Evolutionary conservation across 2,329 filamentous ascomycete species (phyloP).

Genomic region (Hysterium pulicare): DNA sequence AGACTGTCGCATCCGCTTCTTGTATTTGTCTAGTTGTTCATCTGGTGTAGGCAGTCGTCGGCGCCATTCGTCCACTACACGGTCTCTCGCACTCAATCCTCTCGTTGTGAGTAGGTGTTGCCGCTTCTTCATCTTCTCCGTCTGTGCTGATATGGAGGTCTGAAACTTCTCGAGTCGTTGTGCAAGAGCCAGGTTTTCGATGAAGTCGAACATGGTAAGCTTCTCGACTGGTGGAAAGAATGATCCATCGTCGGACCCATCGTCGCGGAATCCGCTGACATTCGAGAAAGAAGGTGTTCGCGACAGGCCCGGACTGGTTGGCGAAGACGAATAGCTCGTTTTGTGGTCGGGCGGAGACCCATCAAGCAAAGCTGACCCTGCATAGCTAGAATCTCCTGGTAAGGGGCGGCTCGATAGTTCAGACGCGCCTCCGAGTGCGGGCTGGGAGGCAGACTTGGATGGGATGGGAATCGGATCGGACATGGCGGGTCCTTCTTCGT

Average conservation of each 20-base stretch:
- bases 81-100: slow-evolving; percentile 75
- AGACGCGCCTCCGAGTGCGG: slow-evolving; percentile 25
- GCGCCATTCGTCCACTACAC: slow-evolving; percentile 90
- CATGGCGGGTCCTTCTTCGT: slow-evolving; percentile 30
- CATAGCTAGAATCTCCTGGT: slow-evolving; percentile 24
- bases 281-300: slow-evolving; percentile 79
- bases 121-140: slow-evolving; percentile 78
- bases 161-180: slow-evolving; percentile 91
- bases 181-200: slow-evolving; percentile 87
- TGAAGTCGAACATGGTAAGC: slow-evolving; percentile 84
- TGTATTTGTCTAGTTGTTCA: slow-evolving; percentile 88
- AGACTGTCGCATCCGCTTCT: slow-evolving; percentile 77
- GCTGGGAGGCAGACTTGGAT: slow-evolving; percentile 27
- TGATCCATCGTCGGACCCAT: slow-evolving; percentile 62
- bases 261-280: slow-evolving; percentile 80
- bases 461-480: slow-evolving; percentile 12
- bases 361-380: slow-evolving; percentile 33
- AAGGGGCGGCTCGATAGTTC: slow-evolving; percentile 19
- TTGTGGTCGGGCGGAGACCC: slow-evolving; percentile 49
- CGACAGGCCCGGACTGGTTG: slow-evolving; percentile 60
- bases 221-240: slow-evolving; percentile 81
- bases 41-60: slow-evolving; percentile 81
- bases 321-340: slow-evolving; percentile 34
- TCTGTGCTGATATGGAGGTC: slow-evolving; percentile 75
- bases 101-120: slow-evolving; percentile 74